Evolutionary conservation across 2,329 filamentous ascomycete genomes (phyloP).

Genomic region (Raffaelea deltoideospora): DNA sequence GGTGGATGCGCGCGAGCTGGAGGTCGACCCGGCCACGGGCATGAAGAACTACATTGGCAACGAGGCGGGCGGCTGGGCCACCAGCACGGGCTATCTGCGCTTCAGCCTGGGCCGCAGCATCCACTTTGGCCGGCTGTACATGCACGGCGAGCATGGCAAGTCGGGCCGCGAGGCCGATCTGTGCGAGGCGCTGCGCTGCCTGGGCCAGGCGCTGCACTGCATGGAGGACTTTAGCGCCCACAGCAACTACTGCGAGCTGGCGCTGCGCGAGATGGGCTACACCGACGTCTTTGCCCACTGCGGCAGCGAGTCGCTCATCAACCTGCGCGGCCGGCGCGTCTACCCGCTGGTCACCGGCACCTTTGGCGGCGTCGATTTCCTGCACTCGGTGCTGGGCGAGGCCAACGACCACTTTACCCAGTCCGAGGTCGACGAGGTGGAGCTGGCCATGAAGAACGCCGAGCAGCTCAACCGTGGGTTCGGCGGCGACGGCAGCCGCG

Average conservation of each 20-base stretch:
- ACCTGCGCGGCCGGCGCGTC: constrained; percentile 48
- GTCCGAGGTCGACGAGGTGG: constrained; percentile 69
- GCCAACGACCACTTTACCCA: constrained; percentile 75
- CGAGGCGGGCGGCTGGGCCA: constrained; percentile 74
- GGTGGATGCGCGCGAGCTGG: constrained; percentile 53
- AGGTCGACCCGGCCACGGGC: constrained; percentile 62
- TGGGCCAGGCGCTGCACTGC: constrained; percentile 63
- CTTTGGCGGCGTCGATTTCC: constrained; percentile 72
- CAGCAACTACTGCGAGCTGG: constrained; percentile 72
- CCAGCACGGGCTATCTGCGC: constrained; percentile 71
- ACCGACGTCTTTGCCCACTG: constrained; percentile 59
- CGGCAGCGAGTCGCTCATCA: constrained; percentile 50
- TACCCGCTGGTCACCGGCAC: constrained; percentile 59
- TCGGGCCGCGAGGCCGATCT: constrained; percentile 60
- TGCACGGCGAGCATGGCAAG: constrained; percentile 41
- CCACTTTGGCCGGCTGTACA: constrained; percentile 64
- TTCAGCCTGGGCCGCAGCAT: constrained; percentile 61
- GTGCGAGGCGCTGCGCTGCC: constrained; percentile 63
- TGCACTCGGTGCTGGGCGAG: constrained; percentile 62
- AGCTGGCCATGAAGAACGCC: constrained; percentile 57
- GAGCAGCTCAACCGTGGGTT: constrained; percentile 27
- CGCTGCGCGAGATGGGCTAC: constrained; percentile 56
- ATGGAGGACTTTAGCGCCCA: constrained; percentile 70
- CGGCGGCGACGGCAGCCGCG: constrained; percentile 15
- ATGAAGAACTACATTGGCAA: constrained; percentile 99